These are phyloP conservation scores for Fusarium paranaense DNA, from an alignment of 2,329 filamentous ascomycete genomes.

Conservation along the genomic window DNA sequence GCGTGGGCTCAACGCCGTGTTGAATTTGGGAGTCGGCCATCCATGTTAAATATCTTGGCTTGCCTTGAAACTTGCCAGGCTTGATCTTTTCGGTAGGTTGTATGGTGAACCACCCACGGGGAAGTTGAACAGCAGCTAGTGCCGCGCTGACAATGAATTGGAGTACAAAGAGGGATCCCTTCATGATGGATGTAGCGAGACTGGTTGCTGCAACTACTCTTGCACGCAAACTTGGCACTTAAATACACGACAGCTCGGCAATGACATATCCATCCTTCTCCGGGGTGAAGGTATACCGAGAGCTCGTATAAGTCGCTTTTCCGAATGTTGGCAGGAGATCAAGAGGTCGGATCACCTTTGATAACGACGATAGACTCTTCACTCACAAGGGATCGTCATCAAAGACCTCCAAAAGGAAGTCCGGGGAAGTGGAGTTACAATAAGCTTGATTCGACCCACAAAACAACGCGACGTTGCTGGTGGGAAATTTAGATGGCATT, in stretches of 20 bases:
- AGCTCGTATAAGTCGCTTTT: background rate
- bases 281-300: background rate
- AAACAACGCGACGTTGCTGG: background rate
- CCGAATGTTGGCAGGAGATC: background rate
- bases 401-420: background rate
- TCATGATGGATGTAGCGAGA: slow-evolving; percentile 1
- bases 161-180: background rate
- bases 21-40: slow-evolving; percentile 45
- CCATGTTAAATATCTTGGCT: slow-evolving; percentile 42
- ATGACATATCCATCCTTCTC: background rate
- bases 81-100: slow-evolving; percentile 25
- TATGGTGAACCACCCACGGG: slow-evolving; percentile 27
- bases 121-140: slow-evolving; percentile 16
- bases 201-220: background rate
- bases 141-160: background rate
- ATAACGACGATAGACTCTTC: background rate
- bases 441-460: slow-evolving; percentile 12
- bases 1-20: slow-evolving; percentile 41
- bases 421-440: slow-evolving; percentile 1
- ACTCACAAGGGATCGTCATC: background rate
- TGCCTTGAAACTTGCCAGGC: slow-evolving; percentile 13
- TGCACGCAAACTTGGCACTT: background rate
- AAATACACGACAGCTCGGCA: background rate
- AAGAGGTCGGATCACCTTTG: background rate
- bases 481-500: slow-evolving; percentile 5